Conservation (phyloP, 2,329 filamentous ascomycete species). For the Catunica adiposa region DNA sequence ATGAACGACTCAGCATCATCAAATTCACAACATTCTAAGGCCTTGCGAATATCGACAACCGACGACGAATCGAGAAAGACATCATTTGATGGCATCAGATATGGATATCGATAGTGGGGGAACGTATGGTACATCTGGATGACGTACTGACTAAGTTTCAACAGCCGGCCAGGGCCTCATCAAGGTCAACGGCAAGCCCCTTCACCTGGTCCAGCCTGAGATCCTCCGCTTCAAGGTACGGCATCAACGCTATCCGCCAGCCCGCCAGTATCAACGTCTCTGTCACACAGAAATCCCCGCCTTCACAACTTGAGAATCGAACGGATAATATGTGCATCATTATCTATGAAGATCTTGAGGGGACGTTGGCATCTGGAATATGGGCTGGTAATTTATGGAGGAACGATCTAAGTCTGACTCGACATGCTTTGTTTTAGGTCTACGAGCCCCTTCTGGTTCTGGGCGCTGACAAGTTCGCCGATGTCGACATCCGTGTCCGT, state of each 20-base stretch:
- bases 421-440: constrained; percentile 37
- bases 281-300: background rate
- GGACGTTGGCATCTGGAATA: background rate
- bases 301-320: background rate
- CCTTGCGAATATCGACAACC: no score
- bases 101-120: background rate
- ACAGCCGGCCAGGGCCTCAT: constrained; percentile 53
- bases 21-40: background rate
- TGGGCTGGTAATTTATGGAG: background rate
- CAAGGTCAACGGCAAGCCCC: constrained; percentile 97
- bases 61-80: background rate
- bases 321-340: no score
- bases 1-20: background rate
- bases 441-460: constrained; percentile 98
- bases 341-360: no score
- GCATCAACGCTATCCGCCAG: constrained; percentile 12
- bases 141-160: constrained; percentile 13
- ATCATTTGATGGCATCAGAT: constrained; percentile 1
- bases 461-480: constrained; percentile 91
- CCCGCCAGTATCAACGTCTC: background rate
- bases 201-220: constrained; percentile 86
- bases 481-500: constrained; percentile 93
- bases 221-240: constrained; percentile 92
- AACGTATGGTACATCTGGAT: background rate
- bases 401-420: background rate